phyloP scores from a whole-genome alignment of 108 stramenopile species.

The Discostella stelligeroides region DNA sequence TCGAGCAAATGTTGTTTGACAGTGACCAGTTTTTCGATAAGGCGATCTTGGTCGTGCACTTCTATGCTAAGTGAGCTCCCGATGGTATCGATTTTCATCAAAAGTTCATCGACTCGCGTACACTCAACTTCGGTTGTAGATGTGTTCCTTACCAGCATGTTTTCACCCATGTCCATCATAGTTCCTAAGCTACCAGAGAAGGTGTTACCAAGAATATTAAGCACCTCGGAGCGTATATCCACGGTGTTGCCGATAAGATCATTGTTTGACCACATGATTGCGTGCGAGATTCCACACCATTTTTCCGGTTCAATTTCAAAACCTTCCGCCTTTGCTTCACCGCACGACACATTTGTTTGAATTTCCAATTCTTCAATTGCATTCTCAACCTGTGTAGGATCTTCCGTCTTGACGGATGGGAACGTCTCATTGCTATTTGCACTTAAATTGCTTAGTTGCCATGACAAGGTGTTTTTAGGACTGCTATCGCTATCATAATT shows the following conservation, averaged over 20 bases:
- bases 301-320: background rate
- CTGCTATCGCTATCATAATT: too few species aligned
- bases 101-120: background rate
- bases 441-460: background rate
- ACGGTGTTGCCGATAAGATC: too few species aligned
- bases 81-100: background rate
- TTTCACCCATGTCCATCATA: too few species aligned
- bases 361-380: background rate
- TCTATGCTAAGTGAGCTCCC: background rate
- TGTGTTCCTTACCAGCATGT: too few species aligned
- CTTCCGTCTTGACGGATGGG: background rate
- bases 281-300: too few species aligned
- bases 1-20: conserved; percentile 2
- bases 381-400: background rate
- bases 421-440: background rate
- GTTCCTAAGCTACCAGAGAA: background rate
- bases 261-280: too few species aligned
- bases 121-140: background rate
- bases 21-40: background rate
- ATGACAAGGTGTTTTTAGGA: background rate
- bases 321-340: background rate
- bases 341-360: background rate
- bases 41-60: background rate
- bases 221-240: too few species aligned
- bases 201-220: too few species aligned